Conservation (phyloP, 129 eudicot species). For the Pseudognaphalium luteoalbum region DNA sequence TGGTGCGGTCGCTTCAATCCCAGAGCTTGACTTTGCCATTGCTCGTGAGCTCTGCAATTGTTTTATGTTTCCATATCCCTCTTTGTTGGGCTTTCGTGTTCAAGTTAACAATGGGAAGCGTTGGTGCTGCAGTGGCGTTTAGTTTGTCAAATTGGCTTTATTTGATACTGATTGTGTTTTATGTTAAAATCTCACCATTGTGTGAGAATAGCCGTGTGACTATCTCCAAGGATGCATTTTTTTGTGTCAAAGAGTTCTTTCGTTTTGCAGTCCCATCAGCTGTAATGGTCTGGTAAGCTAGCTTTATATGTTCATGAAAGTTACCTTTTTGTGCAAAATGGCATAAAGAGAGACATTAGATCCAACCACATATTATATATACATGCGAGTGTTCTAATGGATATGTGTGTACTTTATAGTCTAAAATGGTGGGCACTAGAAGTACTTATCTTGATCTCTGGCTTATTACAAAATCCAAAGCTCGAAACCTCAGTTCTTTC, state of each 20-base stretch:
- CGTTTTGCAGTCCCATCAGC: constrained; percentile 67
- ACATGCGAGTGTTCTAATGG: background rate
- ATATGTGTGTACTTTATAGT: constrained; percentile 21
- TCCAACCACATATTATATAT: background rate
- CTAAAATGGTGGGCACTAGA: constrained; percentile 76
- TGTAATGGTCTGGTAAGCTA: constrained; percentile 61
- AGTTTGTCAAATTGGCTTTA: constrained; percentile 56
- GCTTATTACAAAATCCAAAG: constrained; percentile 57
- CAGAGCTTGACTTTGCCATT: constrained; percentile 62
- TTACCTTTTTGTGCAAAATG: background rate
- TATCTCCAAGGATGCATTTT: constrained; percentile 46
- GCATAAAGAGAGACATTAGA: background rate
- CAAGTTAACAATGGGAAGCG: constrained; percentile 50
- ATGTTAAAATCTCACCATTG: constrained; percentile 42
- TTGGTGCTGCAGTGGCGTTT: constrained; percentile 70
- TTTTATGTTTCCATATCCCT: constrained; percentile 54
- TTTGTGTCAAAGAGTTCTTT: constrained; percentile 54
- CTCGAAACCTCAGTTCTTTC: constrained; percentile 67
- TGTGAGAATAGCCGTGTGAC: constrained; percentile 45
- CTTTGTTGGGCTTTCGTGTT: constrained; percentile 67
- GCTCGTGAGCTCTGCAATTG: constrained; percentile 44
- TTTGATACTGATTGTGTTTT: constrained; percentile 37
- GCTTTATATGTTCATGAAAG: background rate
- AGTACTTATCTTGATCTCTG: constrained; percentile 54
- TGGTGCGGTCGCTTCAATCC: constrained; percentile 60